phyloP scores from a whole-genome alignment of 2,329 filamentous ascomycete species.

The Arachnomyces sp. region DNA sequence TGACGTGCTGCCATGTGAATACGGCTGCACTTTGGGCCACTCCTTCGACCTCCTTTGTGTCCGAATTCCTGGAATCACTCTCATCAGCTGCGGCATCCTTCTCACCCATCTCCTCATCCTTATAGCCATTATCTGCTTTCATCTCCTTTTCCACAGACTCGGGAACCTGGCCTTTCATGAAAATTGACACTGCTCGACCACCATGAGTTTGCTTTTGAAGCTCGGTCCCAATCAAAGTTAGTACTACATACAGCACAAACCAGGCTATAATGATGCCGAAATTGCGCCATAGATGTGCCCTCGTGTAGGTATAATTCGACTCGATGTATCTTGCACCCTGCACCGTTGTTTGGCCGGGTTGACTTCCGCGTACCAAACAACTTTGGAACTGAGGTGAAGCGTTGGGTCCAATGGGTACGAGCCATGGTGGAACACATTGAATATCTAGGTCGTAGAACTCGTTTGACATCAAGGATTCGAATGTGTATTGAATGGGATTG shows the following conservation, averaged over 20 bases:
- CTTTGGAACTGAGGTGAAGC: slow-evolving; percentile 46
- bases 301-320: slow-evolving; percentile 47
- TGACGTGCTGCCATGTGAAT: slow-evolving; percentile 82
- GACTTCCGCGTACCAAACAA: slow-evolving; percentile 53
- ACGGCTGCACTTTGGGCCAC: slow-evolving; percentile 60
- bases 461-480: slow-evolving; percentile 61
- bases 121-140: slow-evolving; percentile 37
- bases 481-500: slow-evolving; percentile 62
- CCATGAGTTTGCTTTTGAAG: slow-evolving; percentile 66
- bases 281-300: slow-evolving; percentile 60
- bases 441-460: slow-evolving; percentile 58
- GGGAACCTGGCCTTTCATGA: slow-evolving; percentile 59
- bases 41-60: slow-evolving; percentile 33
- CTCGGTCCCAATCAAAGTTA: slow-evolving; percentile 74
- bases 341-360: slow-evolving; percentile 46
- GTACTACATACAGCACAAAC: slow-evolving; percentile 64
- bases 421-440: slow-evolving; percentile 47
- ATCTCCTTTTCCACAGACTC: slow-evolving; percentile 52
- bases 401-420: slow-evolving; percentile 48
- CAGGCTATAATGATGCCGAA: slow-evolving; percentile 72
- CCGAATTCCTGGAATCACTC: slow-evolving; percentile 18
- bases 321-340: slow-evolving; percentile 50
- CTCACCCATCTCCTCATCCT: slow-evolving; percentile 46
- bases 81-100: slow-evolving; percentile 14
- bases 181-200: slow-evolving; percentile 73